A percentile compares a stretch with the other conserved stretches of the same genome.
Conservation (phyloP, 345 rosid species). For the Raphanus raphanistrum region DNA sequence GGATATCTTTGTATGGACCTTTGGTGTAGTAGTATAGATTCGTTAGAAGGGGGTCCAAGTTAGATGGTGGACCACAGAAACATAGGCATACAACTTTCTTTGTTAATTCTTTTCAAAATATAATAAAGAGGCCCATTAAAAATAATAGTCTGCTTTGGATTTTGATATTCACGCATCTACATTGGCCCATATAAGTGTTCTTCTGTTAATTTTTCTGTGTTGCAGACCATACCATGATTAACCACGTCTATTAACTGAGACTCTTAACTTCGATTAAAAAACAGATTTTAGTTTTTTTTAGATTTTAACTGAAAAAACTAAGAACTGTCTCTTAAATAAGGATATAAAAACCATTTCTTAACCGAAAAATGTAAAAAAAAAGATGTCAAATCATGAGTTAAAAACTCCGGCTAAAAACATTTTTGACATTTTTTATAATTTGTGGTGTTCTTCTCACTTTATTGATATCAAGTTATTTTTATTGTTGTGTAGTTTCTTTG, state of each 20-base stretch:
- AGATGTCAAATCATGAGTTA: too few species aligned
- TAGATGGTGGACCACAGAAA: conserved; percentile 18
- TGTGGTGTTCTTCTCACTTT: conserved; percentile 4
- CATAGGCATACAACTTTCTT: not conserved
- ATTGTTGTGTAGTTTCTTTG: not conserved
- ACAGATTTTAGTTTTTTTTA: too few species aligned
- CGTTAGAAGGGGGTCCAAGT: not conserved
- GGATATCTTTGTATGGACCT: conserved; percentile 8
- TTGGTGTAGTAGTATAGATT: conserved; percentile 1
- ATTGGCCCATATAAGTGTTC: conserved; percentile 1
- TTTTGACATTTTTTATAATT: too few species aligned
- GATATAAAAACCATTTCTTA: too few species aligned
- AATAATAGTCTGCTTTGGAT: conserved; percentile 7
- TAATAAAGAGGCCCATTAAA: not conserved
- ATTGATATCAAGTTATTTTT: conserved; percentile 21
- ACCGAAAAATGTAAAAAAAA: too few species aligned
- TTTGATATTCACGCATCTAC: conserved; percentile 8
- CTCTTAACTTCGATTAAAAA: too few species aligned
- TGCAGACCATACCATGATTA: too few species aligned
- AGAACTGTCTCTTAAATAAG: too few species aligned
- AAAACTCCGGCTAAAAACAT: too few species aligned
- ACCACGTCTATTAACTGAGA: too few species aligned
- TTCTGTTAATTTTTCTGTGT: not conserved
- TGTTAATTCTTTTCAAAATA: not conserved
- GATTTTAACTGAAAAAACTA: too few species aligned